Evolutionary conservation across 2,329 filamentous ascomycete genomes (phyloP), one percentile per base, ranked within the genome.

Genomic region (Aureobasidium uvarum): DNA sequence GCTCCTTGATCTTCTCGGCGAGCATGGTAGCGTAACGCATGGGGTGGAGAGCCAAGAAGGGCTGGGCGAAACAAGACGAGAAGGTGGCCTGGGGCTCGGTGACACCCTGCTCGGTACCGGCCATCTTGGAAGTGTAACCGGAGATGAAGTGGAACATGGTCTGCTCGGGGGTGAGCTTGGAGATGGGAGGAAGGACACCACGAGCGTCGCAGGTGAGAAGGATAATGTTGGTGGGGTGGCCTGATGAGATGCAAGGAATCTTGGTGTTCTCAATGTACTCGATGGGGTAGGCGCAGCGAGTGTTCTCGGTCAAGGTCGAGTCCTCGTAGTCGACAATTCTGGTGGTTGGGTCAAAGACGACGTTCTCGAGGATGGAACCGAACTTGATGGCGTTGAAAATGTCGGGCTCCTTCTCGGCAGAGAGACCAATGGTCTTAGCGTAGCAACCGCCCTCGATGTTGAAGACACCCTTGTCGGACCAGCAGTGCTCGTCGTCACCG

Each of bases 101-200:
- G 70, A 99, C 88, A 75, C 95, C 95, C 71, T 97, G 92, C 83
- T 99, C 95, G 39, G 95, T 99, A 75, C 95, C 95, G 70, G 95
- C 95, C 95, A 99, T 99, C 89, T 99, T 99, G 77, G 94, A 98
- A 70, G 95, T 99, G 86, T 99, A 99, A 73, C 95, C 95, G 20
- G 91, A 96, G 81, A 99, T 99, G 88, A 99, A 99, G 86, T 99
- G 95, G 89, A 98, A 99, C 94, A 99, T 98, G 79, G 92, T 96
- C 83, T 98, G 95, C 74, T 91, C 87, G 70, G 89, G 86, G 84
- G 90, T 88, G 77, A 99, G 89, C 85, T 98, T 98, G 74, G 92
- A 97, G 81, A 99, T 98, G 56, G 95, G 95, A 66, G 95, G 95
- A 65, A 99, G 88, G 58, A 99, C 95, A 83, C 95, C 95, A 72